phyloP scores from a whole-genome alignment of 2,329 filamentous ascomycete species.

The Nemania sp. region DNA sequence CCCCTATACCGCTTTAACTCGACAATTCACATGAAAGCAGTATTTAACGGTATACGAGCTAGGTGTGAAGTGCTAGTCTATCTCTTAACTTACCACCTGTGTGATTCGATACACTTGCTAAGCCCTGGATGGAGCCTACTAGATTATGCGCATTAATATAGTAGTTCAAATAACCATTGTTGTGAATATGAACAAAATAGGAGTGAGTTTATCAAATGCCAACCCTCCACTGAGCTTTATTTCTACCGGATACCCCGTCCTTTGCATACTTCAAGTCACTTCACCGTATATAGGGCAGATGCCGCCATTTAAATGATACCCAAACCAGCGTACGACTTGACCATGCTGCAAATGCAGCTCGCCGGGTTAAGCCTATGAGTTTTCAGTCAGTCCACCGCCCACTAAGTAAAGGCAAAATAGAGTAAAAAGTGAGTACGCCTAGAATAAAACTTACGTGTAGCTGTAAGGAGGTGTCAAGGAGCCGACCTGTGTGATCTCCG shows the following conservation, averaged over 20 bases:
- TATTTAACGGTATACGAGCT: background rate
- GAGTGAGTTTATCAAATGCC: background rate
- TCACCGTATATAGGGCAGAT: background rate
- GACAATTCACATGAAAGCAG: background rate
- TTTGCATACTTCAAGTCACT: too few species aligned
- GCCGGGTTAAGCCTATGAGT: conserved; percentile 37
- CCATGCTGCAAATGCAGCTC: conserved; percentile 42
- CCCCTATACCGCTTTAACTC: background rate
- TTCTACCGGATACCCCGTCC: background rate
- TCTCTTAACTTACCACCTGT: background rate
- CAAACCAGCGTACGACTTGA: conserved; percentile 38
- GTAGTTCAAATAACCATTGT: background rate
- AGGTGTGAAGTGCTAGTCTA: background rate
- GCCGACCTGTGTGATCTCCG: conserved; percentile 52
- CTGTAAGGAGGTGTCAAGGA: conserved; percentile 53
- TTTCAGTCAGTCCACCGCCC: conserved; percentile 1
- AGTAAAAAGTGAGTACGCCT: background rate
- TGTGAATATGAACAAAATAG: background rate
- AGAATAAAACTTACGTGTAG: conserved; percentile 51
- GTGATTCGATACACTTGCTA: background rate
- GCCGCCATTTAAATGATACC: conserved; percentile 19
- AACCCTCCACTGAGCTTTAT: background rate
- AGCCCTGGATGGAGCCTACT: background rate
- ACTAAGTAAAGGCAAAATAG: background rate
- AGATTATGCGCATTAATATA: background rate